These are phyloP conservation scores for Fragilaria radians DNA, from an alignment of 108 stramenopile species.

Conservation along the genomic window DNA sequence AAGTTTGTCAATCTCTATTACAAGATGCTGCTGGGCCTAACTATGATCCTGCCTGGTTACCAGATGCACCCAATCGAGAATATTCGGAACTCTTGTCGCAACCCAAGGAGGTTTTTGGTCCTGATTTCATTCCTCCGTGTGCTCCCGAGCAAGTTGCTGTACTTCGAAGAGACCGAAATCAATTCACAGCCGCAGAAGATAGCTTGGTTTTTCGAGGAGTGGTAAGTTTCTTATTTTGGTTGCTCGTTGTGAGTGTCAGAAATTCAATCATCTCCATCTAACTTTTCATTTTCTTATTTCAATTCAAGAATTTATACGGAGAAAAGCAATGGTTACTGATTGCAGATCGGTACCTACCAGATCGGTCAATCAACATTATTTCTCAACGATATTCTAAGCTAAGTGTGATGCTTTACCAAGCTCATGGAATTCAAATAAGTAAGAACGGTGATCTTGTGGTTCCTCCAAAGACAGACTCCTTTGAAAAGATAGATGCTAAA, in stretches of 20 bases:
- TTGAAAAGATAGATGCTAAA: slow-evolving; percentile 31
- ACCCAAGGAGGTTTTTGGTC: slow-evolving; percentile 51
- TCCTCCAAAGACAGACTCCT: slow-evolving; percentile 44
- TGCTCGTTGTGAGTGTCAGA: too few relatives aligned
- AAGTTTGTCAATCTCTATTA: slow-evolving; percentile 60
- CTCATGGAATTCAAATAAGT: slow-evolving; percentile 63
- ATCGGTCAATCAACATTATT: slow-evolving; percentile 64
- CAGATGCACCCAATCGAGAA: slow-evolving; percentile 30
- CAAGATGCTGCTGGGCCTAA: slow-evolving; percentile 47
- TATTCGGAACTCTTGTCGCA: slow-evolving; percentile 47
- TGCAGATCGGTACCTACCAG: slow-evolving; percentile 77
- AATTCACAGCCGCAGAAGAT: slow-evolving; percentile 79
- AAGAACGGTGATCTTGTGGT: slow-evolving; percentile 48
- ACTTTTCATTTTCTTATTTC: too few relatives aligned
- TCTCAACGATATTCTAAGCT: slow-evolving; percentile 78
- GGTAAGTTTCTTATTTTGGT: too few relatives aligned
- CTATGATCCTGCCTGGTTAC: slow-evolving; percentile 40
- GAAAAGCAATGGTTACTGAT: slow-evolving; percentile 87
- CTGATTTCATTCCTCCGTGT: slow-evolving; percentile 37
- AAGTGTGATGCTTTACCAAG: slow-evolving; percentile 73
- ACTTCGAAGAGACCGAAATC: slow-evolving; percentile 49
- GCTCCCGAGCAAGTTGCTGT: slow-evolving; percentile 38
- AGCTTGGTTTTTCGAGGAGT: slow-evolving; percentile 52
- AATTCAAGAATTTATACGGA: slow-evolving; percentile 56
- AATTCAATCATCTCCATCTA: too few relatives aligned